These are phyloP conservation scores for Colletotrichum lentis DNA, from an alignment of 2,329 filamentous ascomycete species.

Conservation along the genomic window DNA sequence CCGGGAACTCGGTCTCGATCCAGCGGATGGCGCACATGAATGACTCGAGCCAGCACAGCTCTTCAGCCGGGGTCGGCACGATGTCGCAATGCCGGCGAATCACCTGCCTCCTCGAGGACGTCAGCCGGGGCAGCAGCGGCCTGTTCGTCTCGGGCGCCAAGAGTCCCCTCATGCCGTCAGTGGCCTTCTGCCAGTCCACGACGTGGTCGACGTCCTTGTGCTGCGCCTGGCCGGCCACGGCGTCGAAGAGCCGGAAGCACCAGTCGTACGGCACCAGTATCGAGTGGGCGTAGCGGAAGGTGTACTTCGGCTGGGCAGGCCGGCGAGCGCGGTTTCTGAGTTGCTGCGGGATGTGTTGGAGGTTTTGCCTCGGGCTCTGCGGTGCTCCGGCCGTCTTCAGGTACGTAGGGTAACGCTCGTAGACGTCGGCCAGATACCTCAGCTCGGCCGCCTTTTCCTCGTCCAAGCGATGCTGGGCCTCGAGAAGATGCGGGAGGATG, in stretches of 20 bases:
- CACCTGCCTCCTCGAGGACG: neutral
- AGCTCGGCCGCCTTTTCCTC: neutral
- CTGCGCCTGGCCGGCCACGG: neutral
- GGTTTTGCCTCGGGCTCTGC: neutral
- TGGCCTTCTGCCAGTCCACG: neutral
- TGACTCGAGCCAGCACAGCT: constrained; percentile 13
- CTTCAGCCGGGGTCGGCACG: neutral
- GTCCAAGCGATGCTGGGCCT: neutral
- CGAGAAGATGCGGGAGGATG: neutral
- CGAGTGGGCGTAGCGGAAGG: neutral
- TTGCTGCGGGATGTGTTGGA: neutral
- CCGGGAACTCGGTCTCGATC: neutral
- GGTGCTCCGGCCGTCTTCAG: neutral
- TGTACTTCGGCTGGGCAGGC: neutral
- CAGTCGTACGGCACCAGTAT: constrained; percentile 1
- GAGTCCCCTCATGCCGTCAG: neutral
- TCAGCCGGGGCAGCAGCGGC: neutral
- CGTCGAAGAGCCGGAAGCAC: neutral
- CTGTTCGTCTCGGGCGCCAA: neutral
- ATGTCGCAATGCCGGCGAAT: neutral
- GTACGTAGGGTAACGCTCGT: constrained; percentile 5
- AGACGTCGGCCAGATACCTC: neutral
- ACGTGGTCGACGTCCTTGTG: neutral
- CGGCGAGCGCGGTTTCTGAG: neutral
- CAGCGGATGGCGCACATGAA: constrained; percentile 5